Conservation (phyloP, 306 rosid genomes). For the Amphicarpaea edgeworthii region DNA sequence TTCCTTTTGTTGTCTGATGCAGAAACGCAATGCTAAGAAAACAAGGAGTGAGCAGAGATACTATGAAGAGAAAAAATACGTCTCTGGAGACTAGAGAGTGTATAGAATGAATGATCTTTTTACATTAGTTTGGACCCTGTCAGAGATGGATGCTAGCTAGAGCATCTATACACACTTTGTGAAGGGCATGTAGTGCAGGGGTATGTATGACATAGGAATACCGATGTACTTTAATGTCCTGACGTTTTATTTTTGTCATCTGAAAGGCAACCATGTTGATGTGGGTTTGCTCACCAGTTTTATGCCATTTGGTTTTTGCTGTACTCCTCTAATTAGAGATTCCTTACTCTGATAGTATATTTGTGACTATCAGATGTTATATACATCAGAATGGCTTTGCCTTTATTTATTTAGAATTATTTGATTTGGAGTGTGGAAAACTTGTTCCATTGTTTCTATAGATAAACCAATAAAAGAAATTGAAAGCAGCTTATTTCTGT, state of each 20-base stretch:
- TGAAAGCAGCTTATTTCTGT: neutral
- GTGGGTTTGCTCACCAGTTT: slow-evolving; percentile 39
- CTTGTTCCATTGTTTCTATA: slow-evolving; percentile 19
- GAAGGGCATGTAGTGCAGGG: slow-evolving; percentile 42
- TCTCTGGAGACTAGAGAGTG: slow-evolving; percentile 76
- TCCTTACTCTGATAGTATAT: slow-evolving; percentile 26
- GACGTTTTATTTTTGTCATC: slow-evolving; percentile 37
- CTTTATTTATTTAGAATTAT: slow-evolving; percentile 11
- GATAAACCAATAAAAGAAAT: slow-evolving; percentile 3
- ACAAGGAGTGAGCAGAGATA: slow-evolving; percentile 80
- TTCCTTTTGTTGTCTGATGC: slow-evolving; percentile 45
- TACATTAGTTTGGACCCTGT: slow-evolving; percentile 41
- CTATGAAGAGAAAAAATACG: slow-evolving; percentile 78
- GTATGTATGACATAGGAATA: slow-evolving; percentile 46
- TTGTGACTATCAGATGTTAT: slow-evolving; percentile 6
- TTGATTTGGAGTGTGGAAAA: slow-evolving; percentile 12
- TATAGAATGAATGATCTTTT: slow-evolving; percentile 37
- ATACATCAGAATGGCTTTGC: neutral
- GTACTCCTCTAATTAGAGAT: neutral
- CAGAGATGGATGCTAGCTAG: slow-evolving; percentile 45
- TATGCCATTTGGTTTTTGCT: slow-evolving; percentile 50
- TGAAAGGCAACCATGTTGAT: slow-evolving; percentile 39
- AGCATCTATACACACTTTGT: slow-evolving; percentile 36
- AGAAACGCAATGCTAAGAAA: slow-evolving; percentile 96
- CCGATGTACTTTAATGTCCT: slow-evolving; percentile 36